Evolutionary conservation across 2,329 filamentous ascomycete genomes (phyloP).

Genomic region (Cylindrodendrum hubeiense): DNA sequence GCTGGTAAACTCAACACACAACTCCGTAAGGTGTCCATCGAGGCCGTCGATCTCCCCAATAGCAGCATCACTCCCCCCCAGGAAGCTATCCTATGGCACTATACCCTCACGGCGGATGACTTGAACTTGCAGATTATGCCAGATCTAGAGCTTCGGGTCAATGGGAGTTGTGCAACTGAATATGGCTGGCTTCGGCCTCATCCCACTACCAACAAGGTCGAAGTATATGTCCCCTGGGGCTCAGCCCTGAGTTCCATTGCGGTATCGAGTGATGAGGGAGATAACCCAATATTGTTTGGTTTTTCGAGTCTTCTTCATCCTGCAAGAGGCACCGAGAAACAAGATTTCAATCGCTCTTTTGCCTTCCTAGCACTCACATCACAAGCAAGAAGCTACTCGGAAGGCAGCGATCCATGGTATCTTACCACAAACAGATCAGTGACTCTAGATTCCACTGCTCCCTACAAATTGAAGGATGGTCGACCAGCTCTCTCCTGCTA

Average conservation of each 20-base stretch:
- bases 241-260: not conserved
- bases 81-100: not conserved
- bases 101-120: not conserved
- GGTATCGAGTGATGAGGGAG: not conserved
- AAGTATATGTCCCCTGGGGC: not conserved
- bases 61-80: not conserved
- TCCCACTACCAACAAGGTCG: not conserved
- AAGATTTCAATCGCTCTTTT: not conserved
- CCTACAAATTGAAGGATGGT: not conserved
- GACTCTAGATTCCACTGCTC: not conserved
- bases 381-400: too few relatives aligned
- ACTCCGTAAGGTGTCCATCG: too few relatives aligned
- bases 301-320: not conserved
- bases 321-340: too few relatives aligned
- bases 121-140: not conserved
- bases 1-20: too few relatives aligned
- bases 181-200: not conserved
- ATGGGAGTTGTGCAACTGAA: not conserved
- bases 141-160: not conserved
- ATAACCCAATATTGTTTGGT: not conserved
- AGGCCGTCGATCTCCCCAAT: too few relatives aligned
- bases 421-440: not conserved
- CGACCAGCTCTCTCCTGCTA: not conserved
- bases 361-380: not conserved
- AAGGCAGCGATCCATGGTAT: not conserved